phyloP scores from a whole-genome alignment of 768 basidiomycete species.

The Mycena maculata region DNA sequence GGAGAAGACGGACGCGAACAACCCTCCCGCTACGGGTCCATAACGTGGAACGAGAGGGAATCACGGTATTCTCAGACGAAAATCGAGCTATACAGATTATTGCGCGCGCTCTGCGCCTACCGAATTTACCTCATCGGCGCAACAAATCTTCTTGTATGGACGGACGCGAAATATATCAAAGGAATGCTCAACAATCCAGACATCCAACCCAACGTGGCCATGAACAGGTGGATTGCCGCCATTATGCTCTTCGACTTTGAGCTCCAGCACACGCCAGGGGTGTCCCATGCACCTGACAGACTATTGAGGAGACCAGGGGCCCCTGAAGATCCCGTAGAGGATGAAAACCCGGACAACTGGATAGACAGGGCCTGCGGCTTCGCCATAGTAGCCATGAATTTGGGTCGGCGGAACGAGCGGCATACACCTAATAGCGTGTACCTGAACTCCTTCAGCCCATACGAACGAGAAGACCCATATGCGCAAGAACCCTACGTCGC shows the following conservation, averaged over 20 bases:
- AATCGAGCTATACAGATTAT: neutral
- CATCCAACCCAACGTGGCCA: neutral
- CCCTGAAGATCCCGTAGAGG: neutral
- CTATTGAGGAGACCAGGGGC: neutral
- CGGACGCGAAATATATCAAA: neutral
- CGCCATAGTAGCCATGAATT: neutral
- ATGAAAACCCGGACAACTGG: neutral
- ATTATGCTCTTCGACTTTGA: neutral
- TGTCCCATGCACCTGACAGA: neutral
- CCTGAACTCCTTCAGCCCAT: too few relatives aligned
- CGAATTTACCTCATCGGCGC: neutral
- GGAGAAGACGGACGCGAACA: neutral
- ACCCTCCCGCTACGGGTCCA: neutral
- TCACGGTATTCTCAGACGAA: neutral
- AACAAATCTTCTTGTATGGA: neutral
- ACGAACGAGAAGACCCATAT: too few relatives aligned
- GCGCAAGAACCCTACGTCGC: neutral
- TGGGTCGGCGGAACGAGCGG: neutral
- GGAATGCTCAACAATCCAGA: constrained; percentile 10
- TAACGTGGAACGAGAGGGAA: neutral
- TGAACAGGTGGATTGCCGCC: constrained; percentile 1
- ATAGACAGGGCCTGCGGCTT: neutral
- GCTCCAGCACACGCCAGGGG: neutral
- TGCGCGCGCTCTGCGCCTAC: neutral
- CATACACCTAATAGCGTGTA: too few relatives aligned